Conservation (phyloP, 352 stramenopile species). For the Phytophthora capsici region DNA sequence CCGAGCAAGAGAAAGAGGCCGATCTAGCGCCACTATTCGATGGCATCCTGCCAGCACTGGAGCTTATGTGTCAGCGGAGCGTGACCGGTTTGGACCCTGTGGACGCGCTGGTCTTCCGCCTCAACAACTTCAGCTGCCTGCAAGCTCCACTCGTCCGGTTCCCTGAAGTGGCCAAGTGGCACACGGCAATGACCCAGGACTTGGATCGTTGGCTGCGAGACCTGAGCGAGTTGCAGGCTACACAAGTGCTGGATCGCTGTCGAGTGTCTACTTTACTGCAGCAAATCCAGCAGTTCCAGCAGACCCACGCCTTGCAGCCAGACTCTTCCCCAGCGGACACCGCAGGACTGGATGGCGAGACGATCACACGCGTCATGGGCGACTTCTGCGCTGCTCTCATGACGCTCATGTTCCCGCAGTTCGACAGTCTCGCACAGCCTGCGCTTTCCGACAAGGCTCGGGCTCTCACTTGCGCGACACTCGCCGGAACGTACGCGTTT, state of each 20-base stretch:
- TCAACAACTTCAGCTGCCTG: conserved; percentile 81
- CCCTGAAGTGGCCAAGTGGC: conserved; percentile 50
- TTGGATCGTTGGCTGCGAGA: conserved; percentile 45
- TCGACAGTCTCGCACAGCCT: conserved; percentile 63
- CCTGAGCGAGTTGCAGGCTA: conserved; percentile 55
- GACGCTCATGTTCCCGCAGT: conserved; percentile 55
- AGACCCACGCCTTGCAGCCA: conserved; percentile 24
- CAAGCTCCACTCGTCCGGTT: conserved; percentile 54
- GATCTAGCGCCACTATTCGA: conserved; percentile 66
- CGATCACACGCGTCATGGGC: conserved; percentile 59
- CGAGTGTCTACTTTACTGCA: conserved; percentile 45
- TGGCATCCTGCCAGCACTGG: conserved; percentile 48
- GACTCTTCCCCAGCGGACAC: conserved; percentile 16
- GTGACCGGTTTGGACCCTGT: conserved; percentile 42
- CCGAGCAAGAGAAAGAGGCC: conserved; percentile 54
- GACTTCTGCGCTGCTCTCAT: conserved; percentile 56
- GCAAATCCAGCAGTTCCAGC: conserved; percentile 48
- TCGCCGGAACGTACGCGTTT: conserved; percentile 56
- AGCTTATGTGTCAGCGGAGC: conserved; percentile 58
- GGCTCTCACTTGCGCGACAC: conserved; percentile 36
- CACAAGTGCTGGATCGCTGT: conserved; percentile 55
- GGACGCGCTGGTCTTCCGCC: conserved; percentile 69
- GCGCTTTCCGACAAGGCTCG: conserved; percentile 52
- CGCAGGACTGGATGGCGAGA: conserved; percentile 50
- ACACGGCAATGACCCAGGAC: conserved; percentile 35